A percentile compares a stretch with the other conserved stretches of the same genome.
Evolutionary conservation across 2,329 filamentous ascomycete genomes (phyloP).

Genomic region (Sporothrix brunneoviolacea): DNA sequence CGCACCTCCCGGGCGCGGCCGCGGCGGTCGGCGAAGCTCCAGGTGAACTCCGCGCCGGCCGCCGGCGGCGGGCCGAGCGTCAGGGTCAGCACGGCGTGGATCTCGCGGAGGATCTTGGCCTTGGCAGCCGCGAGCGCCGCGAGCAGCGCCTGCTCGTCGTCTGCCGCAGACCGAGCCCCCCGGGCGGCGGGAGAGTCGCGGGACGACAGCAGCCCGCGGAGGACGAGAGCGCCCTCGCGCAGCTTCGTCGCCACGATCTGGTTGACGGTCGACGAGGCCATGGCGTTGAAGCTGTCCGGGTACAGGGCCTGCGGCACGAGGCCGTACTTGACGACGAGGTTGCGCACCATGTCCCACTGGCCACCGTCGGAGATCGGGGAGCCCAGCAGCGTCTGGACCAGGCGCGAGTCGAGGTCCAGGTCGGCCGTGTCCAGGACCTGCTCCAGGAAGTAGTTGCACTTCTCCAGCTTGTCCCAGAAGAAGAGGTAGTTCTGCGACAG

Average conservation of each 20-base stretch:
- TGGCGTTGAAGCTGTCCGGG: conserved; percentile 74
- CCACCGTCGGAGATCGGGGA: conserved; percentile 73
- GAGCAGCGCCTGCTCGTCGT: conserved; percentile 26
- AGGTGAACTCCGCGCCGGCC: conserved; percentile 63
- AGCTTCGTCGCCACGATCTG: conserved; percentile 74
- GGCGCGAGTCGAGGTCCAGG: conserved; percentile 63
- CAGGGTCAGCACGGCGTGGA: conserved; percentile 74
- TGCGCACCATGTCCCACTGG: conserved; percentile 89
- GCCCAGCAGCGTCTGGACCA: conserved; percentile 63
- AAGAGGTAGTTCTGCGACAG: conserved; percentile 84
- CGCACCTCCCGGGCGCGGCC: conserved; percentile 56
- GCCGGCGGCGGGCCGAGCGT: conserved; percentile 73
- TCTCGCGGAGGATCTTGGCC: conserved; percentile 68
- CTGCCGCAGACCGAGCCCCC: conserved; percentile 11
- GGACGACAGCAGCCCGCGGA: too few species aligned
- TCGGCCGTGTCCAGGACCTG: conserved; percentile 68
- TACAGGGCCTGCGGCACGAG: conserved; percentile 78
- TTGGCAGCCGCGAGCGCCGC: conserved; percentile 48
- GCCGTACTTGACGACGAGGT: conserved; percentile 80
- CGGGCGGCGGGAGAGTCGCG: too few species aligned
- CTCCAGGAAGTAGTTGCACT: conserved; percentile 83
- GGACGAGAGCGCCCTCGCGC: conserved; percentile 71
- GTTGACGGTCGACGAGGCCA: conserved; percentile 64
- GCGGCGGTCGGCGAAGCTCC: conserved; percentile 69
- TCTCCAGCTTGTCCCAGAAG: conserved; percentile 93